phyloP scores from a whole-genome alignment of 768 basidiomycete genomes.

The Tricholoma sp. region DNA sequence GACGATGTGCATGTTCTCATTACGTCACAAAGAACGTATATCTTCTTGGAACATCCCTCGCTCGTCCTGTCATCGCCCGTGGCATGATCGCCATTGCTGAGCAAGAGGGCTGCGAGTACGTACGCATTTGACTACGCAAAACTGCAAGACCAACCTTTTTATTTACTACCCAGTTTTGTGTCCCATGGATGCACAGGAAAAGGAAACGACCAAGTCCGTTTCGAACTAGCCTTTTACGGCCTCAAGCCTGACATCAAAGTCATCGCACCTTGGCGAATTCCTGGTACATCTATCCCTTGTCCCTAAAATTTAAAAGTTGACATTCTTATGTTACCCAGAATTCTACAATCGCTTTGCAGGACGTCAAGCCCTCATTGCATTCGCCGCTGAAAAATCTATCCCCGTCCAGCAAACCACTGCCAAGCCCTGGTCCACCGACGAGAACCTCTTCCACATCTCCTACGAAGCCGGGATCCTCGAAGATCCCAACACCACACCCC shows the following conservation, averaged over 20 bases:
- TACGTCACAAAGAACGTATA: conserved; percentile 70
- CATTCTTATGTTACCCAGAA: conserved; percentile 36
- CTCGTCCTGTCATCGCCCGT: conserved; percentile 97
- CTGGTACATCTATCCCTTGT: conserved; percentile 46
- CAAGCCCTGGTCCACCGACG: conserved; percentile 99
- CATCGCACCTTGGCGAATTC: conserved; percentile 96
- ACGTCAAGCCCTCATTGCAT: conserved; percentile 87
- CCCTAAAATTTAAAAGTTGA: background rate
- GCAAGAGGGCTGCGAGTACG: conserved; percentile 92
- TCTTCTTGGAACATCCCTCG: conserved; percentile 95
- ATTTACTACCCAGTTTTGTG: conserved; percentile 72
- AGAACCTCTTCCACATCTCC: conserved; percentile 99
- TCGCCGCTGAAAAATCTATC: conserved; percentile 82
- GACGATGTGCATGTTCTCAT: no score
- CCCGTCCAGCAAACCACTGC: conserved; percentile 93
- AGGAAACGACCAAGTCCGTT: conserved; percentile 99
- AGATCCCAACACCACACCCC: conserved; percentile 92
- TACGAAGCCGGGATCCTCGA: conserved; percentile 99
- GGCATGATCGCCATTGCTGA: conserved; percentile 96
- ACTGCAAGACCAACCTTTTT: background rate
- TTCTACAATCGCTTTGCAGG: conserved; percentile 99
- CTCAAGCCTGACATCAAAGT: conserved; percentile 99
- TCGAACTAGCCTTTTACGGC: conserved; percentile 98
- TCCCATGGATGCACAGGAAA: conserved; percentile 99
- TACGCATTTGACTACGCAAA: conserved; percentile 1